These are phyloP conservation scores for Favolaschia claudopus DNA, from an alignment of 768 basidiomycete species.

Conservation along the genomic window DNA sequence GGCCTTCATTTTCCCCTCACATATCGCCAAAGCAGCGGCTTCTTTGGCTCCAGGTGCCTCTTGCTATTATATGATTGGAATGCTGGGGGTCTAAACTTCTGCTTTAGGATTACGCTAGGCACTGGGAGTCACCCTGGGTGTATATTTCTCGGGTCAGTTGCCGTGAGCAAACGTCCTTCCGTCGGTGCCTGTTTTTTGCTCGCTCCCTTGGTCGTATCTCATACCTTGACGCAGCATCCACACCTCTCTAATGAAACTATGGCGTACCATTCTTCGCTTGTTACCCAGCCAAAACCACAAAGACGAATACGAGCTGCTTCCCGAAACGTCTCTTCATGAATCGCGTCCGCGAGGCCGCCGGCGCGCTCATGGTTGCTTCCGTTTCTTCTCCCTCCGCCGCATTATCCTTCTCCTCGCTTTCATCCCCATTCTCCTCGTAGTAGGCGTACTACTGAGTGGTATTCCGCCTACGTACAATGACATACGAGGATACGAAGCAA, in stretches of 20 bases:
- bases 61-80: too few species aligned
- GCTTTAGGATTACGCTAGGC: too few species aligned
- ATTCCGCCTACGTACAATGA: conserved; percentile 48
- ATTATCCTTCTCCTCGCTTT: conserved; percentile 30
- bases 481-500: conserved; percentile 42
- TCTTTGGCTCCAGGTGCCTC: too few species aligned
- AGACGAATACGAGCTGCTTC: conserved; percentile 19
- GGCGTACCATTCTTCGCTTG: conserved; percentile 1
- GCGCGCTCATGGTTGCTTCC: conserved; percentile 16
- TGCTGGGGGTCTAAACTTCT: too few species aligned
- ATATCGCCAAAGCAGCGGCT: too few species aligned
- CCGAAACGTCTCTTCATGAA: conserved; percentile 22
- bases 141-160: too few species aligned
- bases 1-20: too few species aligned
- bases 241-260: conserved; percentile 6
- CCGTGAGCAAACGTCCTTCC: too few species aligned
- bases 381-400: conserved; percentile 37
- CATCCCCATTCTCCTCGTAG: conserved; percentile 30
- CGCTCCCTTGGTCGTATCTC: too few species aligned
- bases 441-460: conserved; percentile 44
- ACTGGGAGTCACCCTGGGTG: too few species aligned
- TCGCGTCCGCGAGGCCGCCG: conserved; percentile 14
- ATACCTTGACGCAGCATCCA: neutral
- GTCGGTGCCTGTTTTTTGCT: too few species aligned
- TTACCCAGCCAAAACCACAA: neutral